Base-by-base conservation (phyloP, 148 eudicot species). In the Cornus suecica region DNA sequence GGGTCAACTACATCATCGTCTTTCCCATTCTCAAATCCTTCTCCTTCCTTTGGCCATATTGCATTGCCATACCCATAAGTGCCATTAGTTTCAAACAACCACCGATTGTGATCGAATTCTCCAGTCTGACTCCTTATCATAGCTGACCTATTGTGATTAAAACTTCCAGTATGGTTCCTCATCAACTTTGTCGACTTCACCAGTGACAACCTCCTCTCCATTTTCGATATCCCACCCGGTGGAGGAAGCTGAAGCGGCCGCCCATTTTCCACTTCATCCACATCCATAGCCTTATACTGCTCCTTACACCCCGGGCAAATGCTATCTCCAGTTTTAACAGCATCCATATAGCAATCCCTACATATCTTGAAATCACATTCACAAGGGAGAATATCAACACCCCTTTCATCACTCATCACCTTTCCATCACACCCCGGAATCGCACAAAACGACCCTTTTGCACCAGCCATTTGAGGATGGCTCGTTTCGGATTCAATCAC, bases 11-110 rank as follows among this genome's bases (percentile, higher is more conserved):
- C 87, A 31, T 77, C 80, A 78, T 80, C 88, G 72, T 58, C 83
- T 31, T 74, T 84, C 71, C 79, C 89, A 37, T 84, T 75, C 34
- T 82, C 87, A 52, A 69, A 79, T 18, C 86, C 89, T 41, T 6
- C 42, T 37, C 77, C 94, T 13, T 94, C 97, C 70, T 90, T 87
- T 0, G 99, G 92, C 99, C 99, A 94, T 60, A 94, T 89, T 13
- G 99, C 99, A 80, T 94, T 94, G 48, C 99, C 99, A 72, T 94
- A 94, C 25, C 98, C 98, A 78, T 94, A 94, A 28, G 98, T 94
- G 32, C 98, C 98, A 68, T 87, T 94, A 2, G 97, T 94, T 87
- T 94, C 99, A 75, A 92, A 94, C 88, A 94, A 78, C 99, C 99
- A 94, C 28, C 91, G 75, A 65, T 94, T 94, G 69, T 92, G 94